Conservation (phyloP, 345 rosid species). For the Syzygium oleosum region DNA sequence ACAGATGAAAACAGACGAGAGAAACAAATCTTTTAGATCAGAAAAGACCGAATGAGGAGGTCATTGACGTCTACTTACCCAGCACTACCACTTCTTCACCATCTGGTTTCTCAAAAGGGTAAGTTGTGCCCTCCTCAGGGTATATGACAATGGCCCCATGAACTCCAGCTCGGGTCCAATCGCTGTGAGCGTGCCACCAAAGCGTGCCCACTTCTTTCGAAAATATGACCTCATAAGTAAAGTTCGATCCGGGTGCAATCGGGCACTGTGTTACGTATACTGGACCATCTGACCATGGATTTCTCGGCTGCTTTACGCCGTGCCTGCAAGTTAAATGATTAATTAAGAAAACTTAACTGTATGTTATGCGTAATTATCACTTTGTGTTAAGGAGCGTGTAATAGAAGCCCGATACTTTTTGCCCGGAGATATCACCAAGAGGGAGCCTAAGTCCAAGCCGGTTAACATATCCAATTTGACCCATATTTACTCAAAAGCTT, state of each 20-base stretch:
- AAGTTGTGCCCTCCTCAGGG: not conserved
- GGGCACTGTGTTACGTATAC: slow-evolving; percentile 17
- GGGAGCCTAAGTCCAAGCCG: too few relatives aligned
- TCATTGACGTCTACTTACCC: not conserved
- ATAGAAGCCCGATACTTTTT: too few relatives aligned
- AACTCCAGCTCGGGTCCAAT: slow-evolving; percentile 14
- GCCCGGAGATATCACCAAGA: too few relatives aligned
- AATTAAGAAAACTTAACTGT: too few relatives aligned
- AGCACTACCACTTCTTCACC: slow-evolving; percentile 8
- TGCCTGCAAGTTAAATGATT: slow-evolving; percentile 1
- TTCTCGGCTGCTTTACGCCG: slow-evolving; percentile 8
- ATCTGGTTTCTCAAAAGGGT: slow-evolving; percentile 8
- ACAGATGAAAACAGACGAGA: not conserved
- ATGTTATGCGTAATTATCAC: too few relatives aligned
- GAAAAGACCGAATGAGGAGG: not conserved
- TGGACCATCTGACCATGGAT: slow-evolving; percentile 23
- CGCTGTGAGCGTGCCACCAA: slow-evolving; percentile 12
- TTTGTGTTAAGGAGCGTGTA: too few relatives aligned
- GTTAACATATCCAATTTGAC: too few relatives aligned
- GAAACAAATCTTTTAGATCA: not conserved
- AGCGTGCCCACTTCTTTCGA: slow-evolving; percentile 15
- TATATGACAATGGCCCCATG: slow-evolving; percentile 11
- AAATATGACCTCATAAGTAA: slow-evolving; percentile 11
- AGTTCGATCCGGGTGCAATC: slow-evolving; percentile 4
- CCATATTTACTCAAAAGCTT: too few relatives aligned